phyloP scores from a whole-genome alignment of 2,329 filamentous ascomycete genomes.

The Elsinoe australis region DNA sequence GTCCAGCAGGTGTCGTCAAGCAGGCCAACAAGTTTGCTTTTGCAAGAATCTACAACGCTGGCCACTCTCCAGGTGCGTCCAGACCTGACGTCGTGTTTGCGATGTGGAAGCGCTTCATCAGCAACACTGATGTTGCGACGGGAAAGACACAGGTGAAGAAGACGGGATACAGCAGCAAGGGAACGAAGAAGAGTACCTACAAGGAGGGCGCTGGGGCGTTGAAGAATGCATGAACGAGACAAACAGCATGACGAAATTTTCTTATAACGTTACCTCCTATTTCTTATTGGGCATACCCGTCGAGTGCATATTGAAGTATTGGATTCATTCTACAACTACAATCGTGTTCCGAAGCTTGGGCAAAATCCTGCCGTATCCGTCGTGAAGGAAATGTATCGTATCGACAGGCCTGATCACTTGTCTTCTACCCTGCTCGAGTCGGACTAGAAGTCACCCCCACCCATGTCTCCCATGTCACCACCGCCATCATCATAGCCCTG shows the following conservation, averaged over 20 bases:
- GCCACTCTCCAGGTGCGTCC: constrained; percentile 30
- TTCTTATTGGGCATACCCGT: no score
- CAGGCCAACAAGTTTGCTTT: constrained; percentile 33
- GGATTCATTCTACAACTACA: no score
- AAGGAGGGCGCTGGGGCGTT: constrained; percentile 30
- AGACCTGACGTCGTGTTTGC: constrained; percentile 21
- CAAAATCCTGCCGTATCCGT: no score
- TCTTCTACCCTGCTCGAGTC: no score
- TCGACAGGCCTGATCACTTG: no score
- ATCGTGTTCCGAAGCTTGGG: no score
- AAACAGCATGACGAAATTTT: no score
- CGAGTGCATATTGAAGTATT: no score
- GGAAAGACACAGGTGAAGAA: constrained; percentile 37
- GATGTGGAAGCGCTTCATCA: background rate
- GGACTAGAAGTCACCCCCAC: constrained; percentile 21
- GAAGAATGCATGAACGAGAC: background rate
- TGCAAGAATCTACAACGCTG: constrained; percentile 30
- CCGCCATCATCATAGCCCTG: constrained; percentile 38
- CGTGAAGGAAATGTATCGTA: no score
- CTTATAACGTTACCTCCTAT: no score
- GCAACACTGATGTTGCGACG: constrained; percentile 42
- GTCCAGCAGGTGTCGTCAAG: constrained; percentile 22
- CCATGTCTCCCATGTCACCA: constrained; percentile 29
- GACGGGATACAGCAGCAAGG: constrained; percentile 30
- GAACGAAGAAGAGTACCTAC: constrained; percentile 33